Percentiles rank a stretch among this genome's conserved stretches.
Conservation (phyloP, 768 basidiomycete species). For the Podaxis sp. region DNA sequence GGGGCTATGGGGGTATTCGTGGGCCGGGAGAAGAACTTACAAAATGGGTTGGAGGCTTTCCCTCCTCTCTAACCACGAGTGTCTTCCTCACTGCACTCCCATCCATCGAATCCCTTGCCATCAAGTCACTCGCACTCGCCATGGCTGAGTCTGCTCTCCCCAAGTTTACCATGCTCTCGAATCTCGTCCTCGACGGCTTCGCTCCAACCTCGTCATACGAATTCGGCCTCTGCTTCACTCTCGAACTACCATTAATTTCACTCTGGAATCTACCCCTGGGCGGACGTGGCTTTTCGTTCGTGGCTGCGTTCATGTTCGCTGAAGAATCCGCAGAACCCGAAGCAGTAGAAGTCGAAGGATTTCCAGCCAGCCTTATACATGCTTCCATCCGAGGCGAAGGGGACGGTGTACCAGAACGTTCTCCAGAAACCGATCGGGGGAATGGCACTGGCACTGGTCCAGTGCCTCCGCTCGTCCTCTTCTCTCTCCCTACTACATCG, state of each 20-base stretch:
- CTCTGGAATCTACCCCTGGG: slow-evolving; percentile 72
- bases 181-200: slow-evolving; percentile 56
- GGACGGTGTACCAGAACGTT: slow-evolving; percentile 30
- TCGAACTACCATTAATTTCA: slow-evolving; percentile 62
- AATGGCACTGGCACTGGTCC: slow-evolving; percentile 53
- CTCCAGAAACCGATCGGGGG: slow-evolving; percentile 58
- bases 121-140: slow-evolving; percentile 65
- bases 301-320: slow-evolving; percentile 28
- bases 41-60: slow-evolving; percentile 76
- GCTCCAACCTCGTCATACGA: slow-evolving; percentile 69
- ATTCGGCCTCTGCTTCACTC: slow-evolving; percentile 57
- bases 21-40: slow-evolving; percentile 47
- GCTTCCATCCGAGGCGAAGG: slow-evolving; percentile 10
- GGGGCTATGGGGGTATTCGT: not conserved
- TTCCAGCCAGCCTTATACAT: not conserved
- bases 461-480: slow-evolving; percentile 6
- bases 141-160: slow-evolving; percentile 46
- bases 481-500: slow-evolving; percentile 21
- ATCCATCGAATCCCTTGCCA: slow-evolving; percentile 61
- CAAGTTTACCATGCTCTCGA: slow-evolving; percentile 72
- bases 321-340: slow-evolving; percentile 39
- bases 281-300: slow-evolving; percentile 34
- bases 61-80: slow-evolving; percentile 78
- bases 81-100: slow-evolving; percentile 65
- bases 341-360: slow-evolving; percentile 33